Evolutionary conservation across 2,329 filamentous ascomycete species (phyloP).

Genomic region (Emydomyces testavorans): DNA sequence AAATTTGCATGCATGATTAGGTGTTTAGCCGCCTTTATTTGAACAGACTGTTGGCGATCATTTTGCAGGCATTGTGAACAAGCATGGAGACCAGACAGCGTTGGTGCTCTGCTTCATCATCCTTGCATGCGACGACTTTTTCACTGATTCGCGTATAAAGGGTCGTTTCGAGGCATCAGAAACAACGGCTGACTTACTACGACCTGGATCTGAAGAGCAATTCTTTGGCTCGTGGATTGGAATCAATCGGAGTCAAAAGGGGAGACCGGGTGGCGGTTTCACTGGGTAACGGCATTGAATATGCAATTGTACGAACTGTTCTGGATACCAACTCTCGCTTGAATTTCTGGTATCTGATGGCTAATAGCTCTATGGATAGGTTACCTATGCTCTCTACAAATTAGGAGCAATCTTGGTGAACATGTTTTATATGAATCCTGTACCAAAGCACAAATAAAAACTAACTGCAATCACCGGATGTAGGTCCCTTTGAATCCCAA

Average conservation of each 20-base stretch:
- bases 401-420: slow-evolving; percentile 73
- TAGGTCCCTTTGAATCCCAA: slow-evolving; percentile 80
- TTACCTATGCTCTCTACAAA: slow-evolving; percentile 82
- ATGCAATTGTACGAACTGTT: slow-evolving; percentile 51
- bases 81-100: slow-evolving; percentile 41
- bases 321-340: background rate
- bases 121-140: background rate
- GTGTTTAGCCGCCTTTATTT: slow-evolving; percentile 34
- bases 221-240: slow-evolving; percentile 58
- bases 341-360: background rate
- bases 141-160: slow-evolving; percentile 24
- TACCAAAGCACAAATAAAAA: background rate
- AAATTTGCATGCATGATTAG: slow-evolving; percentile 6
- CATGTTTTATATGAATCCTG: background rate
- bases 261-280: slow-evolving; percentile 78
- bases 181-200: slow-evolving; percentile 57
- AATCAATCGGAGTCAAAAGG: slow-evolving; percentile 60
- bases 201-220: slow-evolving; percentile 66
- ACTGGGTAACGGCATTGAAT: slow-evolving; percentile 74
- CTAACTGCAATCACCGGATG: background rate
- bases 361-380: slow-evolving; percentile 22
- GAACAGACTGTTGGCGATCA: slow-evolving; percentile 39
- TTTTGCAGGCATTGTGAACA: slow-evolving; percentile 34
- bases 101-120: slow-evolving; percentile 26
- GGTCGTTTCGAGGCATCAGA: slow-evolving; percentile 52